phyloP scores from a whole-genome alignment of 345 rosid genomes.

The Ceriops zippeliana region DNA sequence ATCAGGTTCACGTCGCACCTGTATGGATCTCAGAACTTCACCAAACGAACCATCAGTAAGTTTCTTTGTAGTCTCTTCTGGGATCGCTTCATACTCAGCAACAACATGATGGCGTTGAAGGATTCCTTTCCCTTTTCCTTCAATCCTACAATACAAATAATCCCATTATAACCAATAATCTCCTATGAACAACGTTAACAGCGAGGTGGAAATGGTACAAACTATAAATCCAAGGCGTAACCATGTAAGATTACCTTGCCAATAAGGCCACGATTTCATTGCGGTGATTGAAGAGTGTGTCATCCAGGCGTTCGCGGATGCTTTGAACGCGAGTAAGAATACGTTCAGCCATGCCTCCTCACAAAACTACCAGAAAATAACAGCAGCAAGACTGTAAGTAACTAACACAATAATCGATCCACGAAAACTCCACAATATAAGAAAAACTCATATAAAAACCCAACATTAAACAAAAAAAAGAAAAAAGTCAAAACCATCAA shows the following conservation, averaged over 20 bases:
- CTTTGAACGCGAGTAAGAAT: slow-evolving; percentile 59
- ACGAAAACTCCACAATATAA: not conserved
- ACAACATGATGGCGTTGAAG: slow-evolving; percentile 66
- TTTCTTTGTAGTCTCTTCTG: slow-evolving; percentile 47
- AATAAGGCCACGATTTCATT: slow-evolving; percentile 68
- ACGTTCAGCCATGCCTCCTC: slow-evolving; percentile 46
- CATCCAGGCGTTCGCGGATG: slow-evolving; percentile 72
- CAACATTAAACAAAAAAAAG: slow-evolving; percentile 11
- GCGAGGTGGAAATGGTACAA: too few species aligned
- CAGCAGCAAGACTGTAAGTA: slow-evolving; percentile 4
- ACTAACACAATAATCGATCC: not conserved
- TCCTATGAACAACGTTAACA: not conserved
- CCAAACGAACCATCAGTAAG: slow-evolving; percentile 57
- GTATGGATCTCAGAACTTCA: slow-evolving; percentile 61
- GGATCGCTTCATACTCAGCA: slow-evolving; percentile 67
- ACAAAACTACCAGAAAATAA: slow-evolving; percentile 9
- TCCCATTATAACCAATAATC: not conserved
- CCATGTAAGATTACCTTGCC: slow-evolving; percentile 40
- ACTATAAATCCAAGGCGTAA: too few species aligned
- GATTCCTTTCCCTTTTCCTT: slow-evolving; percentile 73
- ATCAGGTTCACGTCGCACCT: slow-evolving; percentile 36
- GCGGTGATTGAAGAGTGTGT: slow-evolving; percentile 59
- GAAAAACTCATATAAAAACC: slow-evolving; percentile 10
- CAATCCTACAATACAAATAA: slow-evolving; percentile 42
- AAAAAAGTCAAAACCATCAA: slow-evolving; percentile 15